Conservation (phyloP, 495 filamentous ascomycete species). For the Thermochaetoides thermophila region DNA sequence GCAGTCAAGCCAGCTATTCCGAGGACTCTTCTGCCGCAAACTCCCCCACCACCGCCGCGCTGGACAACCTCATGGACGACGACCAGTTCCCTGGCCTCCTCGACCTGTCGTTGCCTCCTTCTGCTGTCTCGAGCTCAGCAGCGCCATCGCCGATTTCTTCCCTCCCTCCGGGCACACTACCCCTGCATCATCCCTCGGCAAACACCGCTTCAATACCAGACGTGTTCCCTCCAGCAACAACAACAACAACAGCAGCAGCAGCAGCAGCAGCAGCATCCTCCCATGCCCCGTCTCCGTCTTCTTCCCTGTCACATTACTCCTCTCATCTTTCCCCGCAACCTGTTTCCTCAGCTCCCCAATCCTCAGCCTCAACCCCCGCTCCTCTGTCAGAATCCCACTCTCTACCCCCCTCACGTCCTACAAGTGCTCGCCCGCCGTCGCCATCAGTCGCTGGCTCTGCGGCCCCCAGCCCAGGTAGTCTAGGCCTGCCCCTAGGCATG, state of each 20-base stretch:
- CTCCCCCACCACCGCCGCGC: conserved; percentile 30
- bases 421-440: too few relatives aligned
- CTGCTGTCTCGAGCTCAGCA: conserved; percentile 9
- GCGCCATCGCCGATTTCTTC: conserved; percentile 19
- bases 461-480: too few relatives aligned
- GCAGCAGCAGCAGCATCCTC: neutral
- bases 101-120: conserved; percentile 22
- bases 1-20: conserved; percentile 33
- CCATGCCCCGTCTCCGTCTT: too few relatives aligned
- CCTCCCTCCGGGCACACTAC: conserved; percentile 11
- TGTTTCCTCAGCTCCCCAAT: too few relatives aligned
- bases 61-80: conserved; percentile 27
- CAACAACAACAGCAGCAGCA: conserved; percentile 7
- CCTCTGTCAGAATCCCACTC: too few relatives aligned
- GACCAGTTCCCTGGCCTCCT: conserved; percentile 25
- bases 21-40: conserved; percentile 30
- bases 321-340: too few relatives aligned
- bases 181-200: conserved; percentile 6
- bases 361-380: too few relatives aligned
- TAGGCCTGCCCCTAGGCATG: too few relatives aligned
- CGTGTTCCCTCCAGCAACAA: conserved; percentile 1
- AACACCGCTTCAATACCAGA: neutral
- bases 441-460: too few relatives aligned
- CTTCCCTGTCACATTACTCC: too few relatives aligned
- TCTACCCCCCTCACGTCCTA: too few relatives aligned